phyloP scores from a whole-genome alignment of 441 rosid genomes.

The Kokia cookei region DNA sequence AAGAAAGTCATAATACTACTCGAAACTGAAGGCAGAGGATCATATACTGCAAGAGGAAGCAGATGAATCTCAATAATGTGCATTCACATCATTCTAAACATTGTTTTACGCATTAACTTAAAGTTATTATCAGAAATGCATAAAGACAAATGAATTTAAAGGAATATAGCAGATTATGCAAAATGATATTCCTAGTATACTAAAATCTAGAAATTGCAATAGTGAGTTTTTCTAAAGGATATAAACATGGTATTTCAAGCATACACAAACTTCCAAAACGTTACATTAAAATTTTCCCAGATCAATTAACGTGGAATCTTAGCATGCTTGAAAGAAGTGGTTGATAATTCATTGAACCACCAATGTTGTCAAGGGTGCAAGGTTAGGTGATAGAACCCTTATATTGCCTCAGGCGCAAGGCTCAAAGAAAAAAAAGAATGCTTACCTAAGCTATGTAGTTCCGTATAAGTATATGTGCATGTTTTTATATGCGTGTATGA shows the following conservation, averaged over 20 bases:
- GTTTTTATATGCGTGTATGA: not conserved
- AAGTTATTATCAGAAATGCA: not conserved
- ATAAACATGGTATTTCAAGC: not conserved
- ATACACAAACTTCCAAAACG: not conserved
- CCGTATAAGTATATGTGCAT: not conserved
- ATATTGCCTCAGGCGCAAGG: not conserved
- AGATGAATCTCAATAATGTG: conserved; percentile 18
- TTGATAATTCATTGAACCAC: not conserved
- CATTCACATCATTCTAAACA: conserved; percentile 13
- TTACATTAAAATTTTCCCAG: not conserved
- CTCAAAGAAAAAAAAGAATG: not conserved
- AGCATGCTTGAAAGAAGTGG: not conserved
- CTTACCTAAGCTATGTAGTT: not conserved
- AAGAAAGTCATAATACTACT: conserved; percentile 25
- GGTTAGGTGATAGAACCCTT: not conserved
- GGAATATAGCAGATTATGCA: not conserved
- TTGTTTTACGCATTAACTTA: not conserved
- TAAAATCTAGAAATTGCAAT: not conserved
- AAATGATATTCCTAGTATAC: not conserved
- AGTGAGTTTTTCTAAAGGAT: not conserved
- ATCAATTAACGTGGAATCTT: not conserved
- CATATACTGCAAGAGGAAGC: conserved; percentile 19
- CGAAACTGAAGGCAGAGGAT: conserved; percentile 19
- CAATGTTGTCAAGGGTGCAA: not conserved
- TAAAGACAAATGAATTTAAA: not conserved